Evolutionary conservation across 352 stramenopile species (phyloP), one percentile per base, ranked within the genome.

Genomic region (Pythium dissotocum): DNA sequence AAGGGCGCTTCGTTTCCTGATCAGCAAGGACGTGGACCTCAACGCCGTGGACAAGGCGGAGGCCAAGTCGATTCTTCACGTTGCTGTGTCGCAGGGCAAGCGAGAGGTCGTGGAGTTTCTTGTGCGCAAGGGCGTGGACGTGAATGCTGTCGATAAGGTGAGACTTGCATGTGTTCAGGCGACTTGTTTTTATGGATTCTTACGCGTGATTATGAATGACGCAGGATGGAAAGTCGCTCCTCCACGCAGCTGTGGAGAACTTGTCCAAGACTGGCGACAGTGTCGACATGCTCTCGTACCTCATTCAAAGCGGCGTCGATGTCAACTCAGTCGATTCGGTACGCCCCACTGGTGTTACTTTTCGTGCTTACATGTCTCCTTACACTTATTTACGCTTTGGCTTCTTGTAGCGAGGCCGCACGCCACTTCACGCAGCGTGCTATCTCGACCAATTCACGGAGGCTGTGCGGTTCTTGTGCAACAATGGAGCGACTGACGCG

Each of bases 311-410:
- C 12, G 42, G 54, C 12, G 46, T 46, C 9, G 42, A 54, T 35
- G 58, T 70, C 1, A 70, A 70, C 36, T 53, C 46, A 1, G 35
- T 64, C 21, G 57, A 70, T 33, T 44, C 48, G 55, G 63, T 70
- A 64, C 13, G 56, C 21, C 21, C 21, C 21, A 24, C 21, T 24
- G 21, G 21, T 24, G 21, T 24, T 24, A 24, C 21, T 24, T 24
- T 24, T 24, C 21, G 21, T 24, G 21, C 21, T 24, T 24, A 24
- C 21, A 24, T 24, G 21, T 24, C 21, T 24, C 21, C 21, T 24
- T 24, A 24, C 21, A 24, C 21, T 24, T 24, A 24, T 24, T 24
- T 24, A 24, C 21, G 21, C 21, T 24, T 24, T 24, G 21, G 5
- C 9, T 6, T 51, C 24, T 18, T 26, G 16, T 24, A 70, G 63